Conservation (phyloP, 805 yeast genomes). For the Schizosaccharomyces osmophilus region DNA sequence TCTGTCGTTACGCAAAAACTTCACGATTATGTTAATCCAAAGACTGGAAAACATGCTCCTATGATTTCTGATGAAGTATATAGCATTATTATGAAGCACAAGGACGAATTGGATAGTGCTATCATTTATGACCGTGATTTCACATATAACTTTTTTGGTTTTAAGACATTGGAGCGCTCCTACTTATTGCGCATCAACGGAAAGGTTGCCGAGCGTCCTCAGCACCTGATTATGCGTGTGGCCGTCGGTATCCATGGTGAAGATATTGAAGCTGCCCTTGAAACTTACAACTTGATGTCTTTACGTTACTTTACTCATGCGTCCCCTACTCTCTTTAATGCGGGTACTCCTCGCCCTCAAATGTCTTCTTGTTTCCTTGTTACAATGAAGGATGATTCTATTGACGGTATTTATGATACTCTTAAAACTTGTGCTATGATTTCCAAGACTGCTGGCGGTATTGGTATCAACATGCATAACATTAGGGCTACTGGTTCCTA, state of each 20-base stretch:
- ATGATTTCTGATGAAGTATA: conserved; percentile 47
- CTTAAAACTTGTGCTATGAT: conserved; percentile 71
- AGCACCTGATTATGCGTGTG: conserved; percentile 72
- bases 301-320: conserved; percentile 75
- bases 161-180: conserved; percentile 75
- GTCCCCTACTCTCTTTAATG: conserved; percentile 81
- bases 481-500: conserved; percentile 68
- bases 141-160: conserved; percentile 61
- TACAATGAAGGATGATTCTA: conserved; percentile 82
- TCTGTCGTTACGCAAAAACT: conserved; percentile 52
- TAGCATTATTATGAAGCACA: conserved; percentile 36
- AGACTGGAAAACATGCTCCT: conserved; percentile 41
- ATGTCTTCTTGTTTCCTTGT: conserved; percentile 81
- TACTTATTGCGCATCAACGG: conserved; percentile 47
- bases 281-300: conserved; percentile 77
- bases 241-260: conserved; percentile 70
- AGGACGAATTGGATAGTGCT: conserved; percentile 44
- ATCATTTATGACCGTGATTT: conserved; percentile 59
- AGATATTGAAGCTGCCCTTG: conserved; percentile 38
- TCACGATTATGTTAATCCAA: conserved; percentile 59
- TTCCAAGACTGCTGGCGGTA: conserved; percentile 88
- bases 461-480: conserved; percentile 73
- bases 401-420: conserved; percentile 83
- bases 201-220: conserved; percentile 70
- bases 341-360: conserved; percentile 68